Evolutionary conservation across 768 basidiomycete species (phyloP), one percentile per base, ranked within the genome.

Genomic region (Termitomyces sp.): DNA sequence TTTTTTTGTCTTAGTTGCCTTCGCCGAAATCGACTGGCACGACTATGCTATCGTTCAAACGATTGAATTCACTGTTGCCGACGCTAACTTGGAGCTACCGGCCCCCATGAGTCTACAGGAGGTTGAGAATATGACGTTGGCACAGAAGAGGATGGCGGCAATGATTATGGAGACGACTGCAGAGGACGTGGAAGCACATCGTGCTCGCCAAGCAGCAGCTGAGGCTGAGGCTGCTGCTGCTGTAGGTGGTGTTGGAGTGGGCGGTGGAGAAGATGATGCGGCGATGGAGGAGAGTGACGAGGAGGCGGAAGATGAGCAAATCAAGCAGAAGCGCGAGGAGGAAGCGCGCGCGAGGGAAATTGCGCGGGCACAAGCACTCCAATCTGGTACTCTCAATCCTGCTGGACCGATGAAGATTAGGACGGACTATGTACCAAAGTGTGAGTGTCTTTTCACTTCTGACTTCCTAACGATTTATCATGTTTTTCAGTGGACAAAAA

Each of bases 11-110:
- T 6, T 59, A 89, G 91, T 86, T 72, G 96, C 95, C 5, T 95
- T 97, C 67, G 92, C 94, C 45, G 92, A 95, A 68, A 98, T 99
- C 64, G 97, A 99, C 68, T 99, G 97, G 97, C 94, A 99, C 67
- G 97, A 98, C 69, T 98, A 97, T 74, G 93, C 94, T 41, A 92
- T 97, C 56, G 97, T 98, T 6, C 94, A 98, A 68, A 97, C 94
- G 20, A 94, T 97, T 65, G 97, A 99, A 68, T 99, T 98, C 68
- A 98, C 97, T 16, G 83, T 86, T 35, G 91, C 90, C 8, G 97
- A 99, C 68, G 86, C 92, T 55, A 85, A 86, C 41, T 85, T 91
- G 11, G 95, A 98, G 66, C 79, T 99, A 26, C 97, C 96, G 11
- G 87, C 92, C n/a, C 97, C 97, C 0, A 98, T 97, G 88, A 94